These are phyloP conservation scores for Leptographium wingfieldii DNA, from an alignment of 2,329 filamentous ascomycete genomes.

Conservation along the genomic window DNA sequence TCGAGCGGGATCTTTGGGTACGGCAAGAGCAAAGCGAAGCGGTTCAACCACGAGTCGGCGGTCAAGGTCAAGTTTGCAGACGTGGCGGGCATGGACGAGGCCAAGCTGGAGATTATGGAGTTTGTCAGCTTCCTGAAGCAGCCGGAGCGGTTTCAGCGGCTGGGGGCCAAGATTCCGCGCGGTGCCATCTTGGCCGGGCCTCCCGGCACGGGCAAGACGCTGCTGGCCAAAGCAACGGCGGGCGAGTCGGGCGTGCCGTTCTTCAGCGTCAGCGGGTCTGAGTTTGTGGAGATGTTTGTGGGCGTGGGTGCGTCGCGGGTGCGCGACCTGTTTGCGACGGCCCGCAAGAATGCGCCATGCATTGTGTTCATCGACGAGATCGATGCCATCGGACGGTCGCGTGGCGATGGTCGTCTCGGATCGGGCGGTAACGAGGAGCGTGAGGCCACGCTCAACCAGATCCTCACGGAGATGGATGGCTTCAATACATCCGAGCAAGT, in stretches of 20 bases:
- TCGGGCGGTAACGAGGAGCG: slow-evolving; percentile 94
- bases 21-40: slow-evolving; percentile 88
- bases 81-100: slow-evolving; percentile 96
- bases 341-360: slow-evolving; percentile 90
- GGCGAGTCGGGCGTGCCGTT: slow-evolving; percentile 96
- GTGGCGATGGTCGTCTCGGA: slow-evolving; percentile 58
- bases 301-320: slow-evolving; percentile 95
- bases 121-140: slow-evolving; percentile 96
- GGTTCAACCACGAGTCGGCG: slow-evolving; percentile 93
- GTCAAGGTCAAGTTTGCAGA: slow-evolving; percentile 96
- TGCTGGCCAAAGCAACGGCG: slow-evolving; percentile 92
- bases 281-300: slow-evolving; percentile 99
- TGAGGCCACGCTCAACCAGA: slow-evolving; percentile 94
- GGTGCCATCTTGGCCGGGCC: slow-evolving; percentile 96
- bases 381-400: slow-evolving; percentile 87
- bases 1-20: slow-evolving; percentile 84
- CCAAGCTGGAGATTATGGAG: slow-evolving; percentile 97
- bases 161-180: slow-evolving; percentile 94
- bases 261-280: slow-evolving; percentile 95
- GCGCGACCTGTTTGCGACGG: slow-evolving; percentile 85
- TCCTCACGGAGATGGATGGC: slow-evolving; percentile 97
- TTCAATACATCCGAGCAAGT: slow-evolving; percentile 97
- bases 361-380: slow-evolving; percentile 99
- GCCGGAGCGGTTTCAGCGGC: slow-evolving; percentile 79
- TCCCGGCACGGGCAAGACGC: slow-evolving; percentile 94